A percentile compares a stretch with the other conserved stretches of the same genome.
Evolutionary conservation across 2,329 filamentous ascomycete species (phyloP).

Genomic region (Ceratocystiopsis brevicomis): DNA sequence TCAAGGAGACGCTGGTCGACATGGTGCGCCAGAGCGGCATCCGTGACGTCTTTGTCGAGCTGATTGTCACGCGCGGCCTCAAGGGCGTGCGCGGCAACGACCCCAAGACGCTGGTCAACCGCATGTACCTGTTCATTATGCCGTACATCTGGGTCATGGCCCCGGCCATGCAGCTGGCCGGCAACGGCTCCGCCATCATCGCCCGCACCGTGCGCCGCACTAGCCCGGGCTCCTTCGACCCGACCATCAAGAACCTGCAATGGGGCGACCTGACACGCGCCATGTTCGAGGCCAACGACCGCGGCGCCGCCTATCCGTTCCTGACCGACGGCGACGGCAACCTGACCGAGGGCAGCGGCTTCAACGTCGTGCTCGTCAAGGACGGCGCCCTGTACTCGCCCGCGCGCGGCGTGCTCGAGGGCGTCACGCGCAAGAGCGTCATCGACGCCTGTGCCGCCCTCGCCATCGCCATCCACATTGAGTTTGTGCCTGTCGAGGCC

Average conservation of each 20-base stretch:
- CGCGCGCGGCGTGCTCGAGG: slow-evolving; percentile 26
- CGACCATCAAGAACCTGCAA: slow-evolving; percentile 31
- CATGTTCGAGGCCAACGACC: slow-evolving; percentile 27
- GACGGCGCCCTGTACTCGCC: slow-evolving; percentile 25
- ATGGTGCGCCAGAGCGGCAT: slow-evolving; percentile 29
- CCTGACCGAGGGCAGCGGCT: slow-evolving; percentile 25
- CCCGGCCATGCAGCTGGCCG: slow-evolving; percentile 21
- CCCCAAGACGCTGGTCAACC: slow-evolving; percentile 20
- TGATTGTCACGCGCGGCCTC: slow-evolving; percentile 31
- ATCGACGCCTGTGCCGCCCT: slow-evolving; percentile 20
- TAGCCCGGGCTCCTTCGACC: slow-evolving; percentile 28
- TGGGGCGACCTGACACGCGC: slow-evolving; percentile 27
- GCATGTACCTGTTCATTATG: slow-evolving; percentile 27
- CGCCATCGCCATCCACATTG: slow-evolving; percentile 18
- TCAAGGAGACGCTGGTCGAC: slow-evolving; percentile 21
- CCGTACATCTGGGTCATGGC: slow-evolving; percentile 33
- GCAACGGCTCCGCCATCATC: slow-evolving; percentile 22
- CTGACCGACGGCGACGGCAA: slow-evolving; percentile 29
- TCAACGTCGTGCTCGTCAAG: slow-evolving; percentile 27
- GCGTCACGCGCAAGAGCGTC: slow-evolving; percentile 29
- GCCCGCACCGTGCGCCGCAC: slow-evolving; percentile 14
- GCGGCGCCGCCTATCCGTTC: slow-evolving; percentile 28
- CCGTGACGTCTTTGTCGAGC: slow-evolving; percentile 28
- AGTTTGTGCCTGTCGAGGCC: slow-evolving; percentile 22
- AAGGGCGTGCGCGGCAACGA: slow-evolving; percentile 19